phyloP scores from a whole-genome alignment of 202 grass and related monocot species.

The Panicum virgatum region DNA sequence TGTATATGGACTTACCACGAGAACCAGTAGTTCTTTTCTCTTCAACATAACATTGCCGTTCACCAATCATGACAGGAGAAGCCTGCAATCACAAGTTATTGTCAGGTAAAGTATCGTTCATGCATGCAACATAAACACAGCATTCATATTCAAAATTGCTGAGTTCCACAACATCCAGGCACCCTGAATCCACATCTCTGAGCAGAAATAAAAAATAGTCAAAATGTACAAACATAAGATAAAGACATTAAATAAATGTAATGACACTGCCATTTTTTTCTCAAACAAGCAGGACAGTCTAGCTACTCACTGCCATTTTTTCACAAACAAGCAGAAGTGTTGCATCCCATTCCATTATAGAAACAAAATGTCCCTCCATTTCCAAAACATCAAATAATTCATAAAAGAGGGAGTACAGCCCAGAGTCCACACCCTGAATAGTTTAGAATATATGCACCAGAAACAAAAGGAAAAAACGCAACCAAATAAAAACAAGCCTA shows the following conservation, averaged over 20 bases:
- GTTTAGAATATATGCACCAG: background rate
- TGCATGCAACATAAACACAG: background rate
- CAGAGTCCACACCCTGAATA: background rate
- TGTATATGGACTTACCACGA: slow-evolving; percentile 52
- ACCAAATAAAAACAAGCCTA: background rate
- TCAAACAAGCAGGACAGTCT: too few relatives aligned
- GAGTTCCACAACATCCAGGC: background rate
- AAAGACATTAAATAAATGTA: background rate
- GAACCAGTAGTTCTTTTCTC: slow-evolving; percentile 80
- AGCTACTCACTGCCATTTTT: too few relatives aligned
- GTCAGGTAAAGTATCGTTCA: slow-evolving; percentile 13
- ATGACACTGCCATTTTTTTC: too few relatives aligned
- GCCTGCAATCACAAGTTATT: slow-evolving; percentile 51
- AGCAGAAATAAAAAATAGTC: slow-evolving; percentile 9
- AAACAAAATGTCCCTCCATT: background rate
- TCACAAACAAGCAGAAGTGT: too few relatives aligned
- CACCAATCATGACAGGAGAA: slow-evolving; percentile 75
- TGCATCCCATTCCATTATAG: background rate
- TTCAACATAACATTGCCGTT: slow-evolving; percentile 63
- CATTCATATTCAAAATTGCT: background rate
- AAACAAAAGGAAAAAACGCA: background rate
- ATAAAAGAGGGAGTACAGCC: background rate
- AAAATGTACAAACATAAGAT: background rate
- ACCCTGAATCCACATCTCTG: background rate
- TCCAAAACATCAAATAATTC: background rate